These are phyloP conservation scores for Exserohilum turcica DNA, from an alignment of 2,329 filamentous ascomycete species.

Conservation along the genomic window DNA sequence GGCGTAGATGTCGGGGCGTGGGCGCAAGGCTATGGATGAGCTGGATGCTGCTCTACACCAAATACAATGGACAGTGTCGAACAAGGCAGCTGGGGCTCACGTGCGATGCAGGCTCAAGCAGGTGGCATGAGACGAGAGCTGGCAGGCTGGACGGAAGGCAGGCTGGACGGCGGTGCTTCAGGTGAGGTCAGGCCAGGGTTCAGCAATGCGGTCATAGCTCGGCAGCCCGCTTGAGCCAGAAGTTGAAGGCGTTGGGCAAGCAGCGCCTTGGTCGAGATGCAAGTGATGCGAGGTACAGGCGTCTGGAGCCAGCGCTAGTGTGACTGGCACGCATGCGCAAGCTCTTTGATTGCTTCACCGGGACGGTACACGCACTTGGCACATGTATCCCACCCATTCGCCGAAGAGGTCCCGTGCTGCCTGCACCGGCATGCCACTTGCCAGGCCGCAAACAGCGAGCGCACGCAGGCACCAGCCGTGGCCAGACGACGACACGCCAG, in stretches of 20 bases:
- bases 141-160: constrained; percentile 3
- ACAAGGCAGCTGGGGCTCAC: too few relatives aligned
- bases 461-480: not conserved
- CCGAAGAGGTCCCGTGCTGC: not conserved
- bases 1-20: not conserved
- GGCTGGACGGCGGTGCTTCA: constrained; percentile 7
- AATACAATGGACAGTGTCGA: not conserved
- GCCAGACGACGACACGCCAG: not conserved
- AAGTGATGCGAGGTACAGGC: not conserved
- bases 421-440: not conserved
- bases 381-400: not conserved
- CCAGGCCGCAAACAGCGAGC: not conserved
- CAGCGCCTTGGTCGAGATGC: not conserved
- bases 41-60: not conserved
- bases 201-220: constrained; percentile 28
- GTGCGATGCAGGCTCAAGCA: not conserved
- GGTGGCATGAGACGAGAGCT: not conserved
- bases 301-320: not conserved
- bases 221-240: constrained; percentile 7
- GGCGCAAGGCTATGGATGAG: not conserved
- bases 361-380: not conserved
- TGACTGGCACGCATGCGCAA: not conserved
- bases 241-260: not conserved
- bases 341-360: not conserved
- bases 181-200: constrained; percentile 14